These are phyloP conservation scores for Naganishia friedmannii DNA, from an alignment of 768 basidiomycete species.

Conservation along the genomic window DNA sequence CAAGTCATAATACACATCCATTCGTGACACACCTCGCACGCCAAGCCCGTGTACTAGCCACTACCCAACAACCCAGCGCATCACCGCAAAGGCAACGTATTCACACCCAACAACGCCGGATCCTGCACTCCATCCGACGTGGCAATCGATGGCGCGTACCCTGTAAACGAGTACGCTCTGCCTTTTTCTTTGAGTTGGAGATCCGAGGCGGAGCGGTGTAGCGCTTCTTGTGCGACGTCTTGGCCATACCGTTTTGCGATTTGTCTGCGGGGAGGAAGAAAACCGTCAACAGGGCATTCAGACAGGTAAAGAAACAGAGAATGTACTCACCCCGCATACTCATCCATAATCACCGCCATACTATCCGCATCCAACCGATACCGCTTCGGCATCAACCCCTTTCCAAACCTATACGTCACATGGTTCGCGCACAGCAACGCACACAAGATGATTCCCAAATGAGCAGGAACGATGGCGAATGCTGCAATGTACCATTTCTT, in stretches of 20 bases:
- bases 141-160: constrained; percentile 13
- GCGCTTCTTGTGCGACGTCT: constrained; percentile 62
- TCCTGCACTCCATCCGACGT: constrained; percentile 9
- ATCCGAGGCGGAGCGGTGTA: constrained; percentile 62
- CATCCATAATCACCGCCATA: constrained; percentile 81
- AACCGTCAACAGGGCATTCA: background rate
- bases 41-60: too few species aligned
- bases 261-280: constrained; percentile 56
- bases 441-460: constrained; percentile 64
- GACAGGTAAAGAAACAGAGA: background rate
- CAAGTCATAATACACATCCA: background rate
- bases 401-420: constrained; percentile 80
- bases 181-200: constrained; percentile 53
- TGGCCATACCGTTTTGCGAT: constrained; percentile 71
- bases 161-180: constrained; percentile 14
- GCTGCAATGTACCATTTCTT: constrained; percentile 64
- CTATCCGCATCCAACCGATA: constrained; percentile 70
- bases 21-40: background rate
- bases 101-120: constrained; percentile 19
- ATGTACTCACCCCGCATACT: constrained; percentile 65
- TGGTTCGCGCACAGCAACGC: constrained; percentile 74
- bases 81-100: constrained; percentile 11
- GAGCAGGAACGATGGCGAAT: constrained; percentile 68
- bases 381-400: constrained; percentile 82
- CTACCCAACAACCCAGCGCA: background rate